A percentile compares a stretch with the other conserved stretches of the same genome.
phyloP scores from a whole-genome alignment of 306 rosid genomes.

The Trichosanthes truncata region DNA sequence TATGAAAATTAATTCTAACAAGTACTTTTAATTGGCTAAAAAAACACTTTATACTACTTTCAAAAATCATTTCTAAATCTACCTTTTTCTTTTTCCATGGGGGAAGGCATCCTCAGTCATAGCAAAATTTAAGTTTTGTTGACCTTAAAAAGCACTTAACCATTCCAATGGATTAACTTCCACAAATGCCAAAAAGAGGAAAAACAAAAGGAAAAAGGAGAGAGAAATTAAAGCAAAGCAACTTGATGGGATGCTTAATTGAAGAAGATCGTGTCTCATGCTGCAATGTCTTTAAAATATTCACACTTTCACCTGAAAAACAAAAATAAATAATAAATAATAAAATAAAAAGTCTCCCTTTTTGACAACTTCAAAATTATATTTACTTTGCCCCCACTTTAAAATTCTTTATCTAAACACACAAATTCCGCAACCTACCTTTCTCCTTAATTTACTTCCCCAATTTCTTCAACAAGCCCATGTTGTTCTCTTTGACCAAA shows the following conservation, averaged over 20 bases:
- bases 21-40: not conserved
- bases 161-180: not conserved
- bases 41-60: not conserved
- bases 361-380: not conserved
- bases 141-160: not conserved
- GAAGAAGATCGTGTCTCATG: not conserved
- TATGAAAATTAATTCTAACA: too few species aligned
- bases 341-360: not conserved
- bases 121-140: not conserved
- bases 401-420: not conserved
- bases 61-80: not conserved
- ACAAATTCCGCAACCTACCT: not conserved
- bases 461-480: slow-evolving; percentile 2
- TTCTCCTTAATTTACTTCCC: not conserved
- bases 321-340: not conserved
- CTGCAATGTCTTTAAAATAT: not conserved
- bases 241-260: not conserved
- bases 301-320: not conserved
- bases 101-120: not conserved
- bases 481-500: not conserved
- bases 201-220: not conserved
- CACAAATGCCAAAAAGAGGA: not conserved
- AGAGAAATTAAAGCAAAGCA: not conserved
- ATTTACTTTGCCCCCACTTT: not conserved
- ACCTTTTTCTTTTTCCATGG: not conserved